These are phyloP conservation scores for Pythium utonaiense DNA, from an alignment of 352 stramenopile species.

Conservation along the genomic window DNA sequence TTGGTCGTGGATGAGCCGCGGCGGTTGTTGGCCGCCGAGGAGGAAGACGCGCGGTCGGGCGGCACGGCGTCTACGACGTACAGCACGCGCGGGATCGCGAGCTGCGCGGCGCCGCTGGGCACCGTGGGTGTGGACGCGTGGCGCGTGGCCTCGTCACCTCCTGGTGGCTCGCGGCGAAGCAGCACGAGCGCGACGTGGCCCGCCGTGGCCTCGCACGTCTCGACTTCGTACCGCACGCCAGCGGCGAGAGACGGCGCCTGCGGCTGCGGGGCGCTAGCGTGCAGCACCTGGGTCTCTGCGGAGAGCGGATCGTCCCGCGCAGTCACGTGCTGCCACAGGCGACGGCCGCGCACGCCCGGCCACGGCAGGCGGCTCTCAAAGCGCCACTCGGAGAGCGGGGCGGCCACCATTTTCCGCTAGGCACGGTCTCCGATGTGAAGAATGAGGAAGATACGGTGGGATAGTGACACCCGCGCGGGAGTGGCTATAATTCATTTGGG, in stretches of 20 bases:
- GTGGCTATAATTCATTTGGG: slow-evolving; percentile 9
- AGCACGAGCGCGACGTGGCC: slow-evolving; percentile 62
- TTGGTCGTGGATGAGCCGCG: slow-evolving; percentile 6
- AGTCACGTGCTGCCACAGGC: slow-evolving; percentile 26
- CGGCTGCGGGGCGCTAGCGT: slow-evolving; percentile 1
- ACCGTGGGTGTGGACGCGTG: slow-evolving; percentile 2
- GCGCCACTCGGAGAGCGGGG: slow-evolving; percentile 16
- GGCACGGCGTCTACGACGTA: slow-evolving; percentile 76
- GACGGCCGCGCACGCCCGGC: slow-evolving; percentile 43
- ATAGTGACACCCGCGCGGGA: slow-evolving; percentile 3
- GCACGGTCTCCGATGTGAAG: background rate
- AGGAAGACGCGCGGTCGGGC: slow-evolving; percentile 26
- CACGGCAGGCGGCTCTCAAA: slow-evolving; percentile 39
- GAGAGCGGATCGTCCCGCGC: background rate
- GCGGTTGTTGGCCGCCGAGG: background rate
- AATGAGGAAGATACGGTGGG: background rate
- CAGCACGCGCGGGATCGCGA: slow-evolving; percentile 41
- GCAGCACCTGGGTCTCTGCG: no score
- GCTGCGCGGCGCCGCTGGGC: slow-evolving; percentile 12
- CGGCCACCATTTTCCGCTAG: slow-evolving; percentile 11
- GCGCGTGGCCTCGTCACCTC: background rate
- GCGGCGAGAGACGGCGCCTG: background rate
- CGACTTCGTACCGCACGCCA: slow-evolving; percentile 37
- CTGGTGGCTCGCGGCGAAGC: slow-evolving; percentile 18
- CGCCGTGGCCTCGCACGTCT: slow-evolving; percentile 48